Base-by-base conservation (phyloP, 2,329 filamentous ascomycete genomes). In the Trichophyton benhamiae region DNA sequence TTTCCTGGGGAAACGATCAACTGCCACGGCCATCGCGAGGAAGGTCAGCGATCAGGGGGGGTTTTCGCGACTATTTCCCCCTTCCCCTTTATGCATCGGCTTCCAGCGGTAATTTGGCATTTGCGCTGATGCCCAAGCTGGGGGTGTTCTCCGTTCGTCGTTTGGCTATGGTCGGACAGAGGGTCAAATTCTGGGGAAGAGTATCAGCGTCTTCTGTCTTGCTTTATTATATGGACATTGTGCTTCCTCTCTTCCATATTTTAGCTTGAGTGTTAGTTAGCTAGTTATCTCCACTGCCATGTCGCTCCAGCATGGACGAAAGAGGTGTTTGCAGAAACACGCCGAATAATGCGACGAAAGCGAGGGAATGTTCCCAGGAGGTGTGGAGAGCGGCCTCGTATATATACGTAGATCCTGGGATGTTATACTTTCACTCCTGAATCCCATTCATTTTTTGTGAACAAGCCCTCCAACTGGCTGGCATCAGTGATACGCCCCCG, bases 51-150 rank as follows among this genome's bases (percentile, higher is more conserved):
- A 33, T 53, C 49, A 53, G 49, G 49, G 48, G 48, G 33, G 49
- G 13, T 15, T 22, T 30, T 48, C 44, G 49, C 25, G 13, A 30
- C 49, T 53, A 8, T 33, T 13, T 15, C 49, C 22, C 22, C n/a
- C 13, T n/a, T 13, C 20, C 44, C 20, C 9, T 25, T 48, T 25
- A 20, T 48, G 44, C 44, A 48, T 53, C 49, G 49, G 49, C 49
- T 53, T 53, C 49, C 49, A 53, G 49, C 49, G 49, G 49, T 53
- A 53, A 53, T 53, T 53, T 53, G 22, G 49, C 49, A 53, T 53
- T 53, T 53, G 49, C 22, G 13, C 27, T 17, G 49, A 53, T 53
- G 49, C 49, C 49, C 49, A 33, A 53, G 22, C 27, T 44, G 41
- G 41, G n/a, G 17, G 15, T 44, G 41, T 44, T 44, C 41, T 44